These are phyloP conservation scores for Linanthus parryae DNA, from an alignment of 148 eudicot species.

Conservation along the genomic window DNA sequence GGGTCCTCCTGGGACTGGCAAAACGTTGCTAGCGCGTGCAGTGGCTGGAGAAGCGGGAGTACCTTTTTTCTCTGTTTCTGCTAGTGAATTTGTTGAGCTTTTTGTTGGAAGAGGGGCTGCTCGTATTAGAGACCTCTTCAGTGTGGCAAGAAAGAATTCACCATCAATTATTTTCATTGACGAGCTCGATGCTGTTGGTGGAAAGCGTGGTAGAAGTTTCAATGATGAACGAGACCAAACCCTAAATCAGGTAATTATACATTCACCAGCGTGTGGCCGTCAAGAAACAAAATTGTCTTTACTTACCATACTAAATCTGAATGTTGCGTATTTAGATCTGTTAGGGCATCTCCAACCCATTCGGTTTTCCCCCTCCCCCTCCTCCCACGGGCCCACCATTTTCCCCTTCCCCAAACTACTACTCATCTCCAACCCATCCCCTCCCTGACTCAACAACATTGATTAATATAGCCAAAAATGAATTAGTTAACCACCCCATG, in stretches of 20 bases:
- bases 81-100: conserved; percentile 96
- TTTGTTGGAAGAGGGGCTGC: conserved; percentile 99
- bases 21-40: conserved; percentile 96
- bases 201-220: conserved; percentile 94
- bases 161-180: conserved; percentile 97
- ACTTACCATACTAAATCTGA: no score
- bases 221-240: conserved; percentile 99
- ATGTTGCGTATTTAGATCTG: no score
- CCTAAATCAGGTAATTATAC: conserved; percentile 67
- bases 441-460: no score
- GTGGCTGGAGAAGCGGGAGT: conserved; percentile 99
- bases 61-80: conserved; percentile 92
- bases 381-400: no score
- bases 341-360: no score
- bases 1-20: conserved; percentile 99
- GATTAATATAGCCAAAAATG: no score
- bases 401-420: no score
- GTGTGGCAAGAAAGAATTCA: conserved; percentile 69
- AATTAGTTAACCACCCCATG: no score
- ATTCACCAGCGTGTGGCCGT: no score
- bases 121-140: conserved; percentile 93
- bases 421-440: no score
- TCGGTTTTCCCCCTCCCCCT: no score
- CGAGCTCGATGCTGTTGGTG: conserved; percentile 98
- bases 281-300: no score